Evolutionary conservation across 176 grass and related monocot genomes (phyloP).

Genomic region (Oryza glaberrima): DNA sequence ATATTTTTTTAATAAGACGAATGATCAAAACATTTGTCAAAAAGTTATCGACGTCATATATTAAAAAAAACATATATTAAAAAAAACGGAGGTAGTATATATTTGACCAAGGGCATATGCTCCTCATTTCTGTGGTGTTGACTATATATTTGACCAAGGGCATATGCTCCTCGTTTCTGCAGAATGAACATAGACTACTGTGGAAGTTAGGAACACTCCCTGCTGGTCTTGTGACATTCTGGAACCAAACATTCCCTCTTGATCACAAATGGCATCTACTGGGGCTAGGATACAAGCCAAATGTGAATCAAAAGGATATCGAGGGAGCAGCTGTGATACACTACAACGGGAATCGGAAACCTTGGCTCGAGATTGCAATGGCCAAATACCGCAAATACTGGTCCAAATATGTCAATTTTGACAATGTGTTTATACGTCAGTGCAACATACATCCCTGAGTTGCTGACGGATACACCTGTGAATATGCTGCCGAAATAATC

Average conservation of each 20-base stretch:
- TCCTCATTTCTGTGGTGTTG: no score
- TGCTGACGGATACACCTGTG: not conserved
- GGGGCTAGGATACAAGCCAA: constrained; percentile 74
- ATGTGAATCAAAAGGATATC: constrained; percentile 61
- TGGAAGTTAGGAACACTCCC: constrained; percentile 85
- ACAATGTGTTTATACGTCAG: constrained; percentile 57
- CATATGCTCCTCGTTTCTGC: constrained; percentile 25
- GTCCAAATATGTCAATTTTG: constrained; percentile 73
- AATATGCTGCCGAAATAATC: not conserved
- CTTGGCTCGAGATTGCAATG: constrained; percentile 85
- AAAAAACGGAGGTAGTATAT: no score
- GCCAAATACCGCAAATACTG: constrained; percentile 65
- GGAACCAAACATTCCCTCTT: constrained; percentile 65
- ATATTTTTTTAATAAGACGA: no score
- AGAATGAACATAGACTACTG: constrained; percentile 65
- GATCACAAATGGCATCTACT: constrained; percentile 74
- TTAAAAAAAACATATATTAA: no score
- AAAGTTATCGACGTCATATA: no score
- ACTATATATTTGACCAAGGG: constrained; percentile 18
- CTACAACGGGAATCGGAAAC: constrained; percentile 89
- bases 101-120: no score
- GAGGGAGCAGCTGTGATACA: constrained; percentile 64
- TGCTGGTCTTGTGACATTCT: constrained; percentile 75
- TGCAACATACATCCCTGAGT: constrained; percentile 70
- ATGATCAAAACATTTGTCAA: no score